Base-by-base conservation (phyloP, 768 basidiomycete genomes). In the Rhizopogon rudus region DNA sequence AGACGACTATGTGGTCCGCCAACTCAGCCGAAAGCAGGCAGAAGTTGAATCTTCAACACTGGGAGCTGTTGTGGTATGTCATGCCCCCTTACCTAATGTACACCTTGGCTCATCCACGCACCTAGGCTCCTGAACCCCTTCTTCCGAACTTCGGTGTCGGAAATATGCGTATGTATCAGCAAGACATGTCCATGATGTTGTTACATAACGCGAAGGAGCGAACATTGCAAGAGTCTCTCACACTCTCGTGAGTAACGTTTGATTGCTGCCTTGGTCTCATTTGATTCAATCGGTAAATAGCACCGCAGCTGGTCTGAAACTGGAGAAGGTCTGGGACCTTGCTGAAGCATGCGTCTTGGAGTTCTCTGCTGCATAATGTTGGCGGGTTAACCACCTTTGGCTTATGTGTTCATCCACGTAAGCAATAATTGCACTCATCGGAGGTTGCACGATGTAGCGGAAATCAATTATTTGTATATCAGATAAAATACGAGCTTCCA, bases 131-230 rank as follows among this genome's bases (percentile, higher is more conserved):
- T 29, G 62, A 66, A 43, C 73, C 69, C 7, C 40, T 73, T 31
- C 60, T 71, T 22, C 56, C 66, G 4, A 74, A 70, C 60, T 71
- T 65, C 50, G 71, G 73, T 14, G 63, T 61, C 8, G 70, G 70
- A 3, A 63, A 59, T 37, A 58, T 65, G 17, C 63, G 64, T 1
- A 54, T 65, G 54, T 67, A 74, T 54, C 54, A 68, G 31, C 60
- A 61, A 37, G 73, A 73, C 42, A 2, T 73, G 45, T 52, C 55
- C 2, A 73, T 73, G 71, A 62, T 57, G 57, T 44, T 68, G 12
- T 3, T 63, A 3, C 61, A 65, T 52, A 72, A 74, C 46, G 66
- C 63, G 17, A 65, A 64, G 59, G 71, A 75, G 22, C 69, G 70
- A 16, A 71, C 65, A 12, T 44, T 72, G 31, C 59, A 63, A 22